These are phyloP conservation scores for Phytophthora meadii DNA, from an alignment of 352 stramenopile species.

Conservation along the genomic window DNA sequence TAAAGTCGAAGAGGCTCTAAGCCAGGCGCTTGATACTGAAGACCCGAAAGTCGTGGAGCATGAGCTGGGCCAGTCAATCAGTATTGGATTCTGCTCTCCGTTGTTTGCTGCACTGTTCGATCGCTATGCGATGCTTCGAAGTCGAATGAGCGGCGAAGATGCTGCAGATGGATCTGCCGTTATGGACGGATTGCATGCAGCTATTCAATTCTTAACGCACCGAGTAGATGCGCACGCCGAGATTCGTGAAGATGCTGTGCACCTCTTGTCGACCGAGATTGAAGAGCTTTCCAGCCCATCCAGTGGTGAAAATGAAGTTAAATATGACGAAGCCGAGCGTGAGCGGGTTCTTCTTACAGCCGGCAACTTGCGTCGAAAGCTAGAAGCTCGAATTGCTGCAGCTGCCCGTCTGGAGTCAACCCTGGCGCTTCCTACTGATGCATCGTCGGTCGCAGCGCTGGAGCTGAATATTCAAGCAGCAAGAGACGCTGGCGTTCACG, in stretches of 20 bases:
- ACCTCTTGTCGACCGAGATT: slow-evolving; percentile 59
- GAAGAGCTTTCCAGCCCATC: slow-evolving; percentile 51
- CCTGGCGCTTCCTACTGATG: slow-evolving; percentile 49
- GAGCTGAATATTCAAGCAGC: slow-evolving; percentile 66
- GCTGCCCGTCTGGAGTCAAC: slow-evolving; percentile 54
- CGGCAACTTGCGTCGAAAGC: slow-evolving; percentile 50
- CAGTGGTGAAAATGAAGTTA: slow-evolving; percentile 28
- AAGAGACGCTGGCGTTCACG: slow-evolving; percentile 64
- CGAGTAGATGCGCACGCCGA: slow-evolving; percentile 60
- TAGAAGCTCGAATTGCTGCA: slow-evolving; percentile 59
- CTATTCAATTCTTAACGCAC: slow-evolving; percentile 62
- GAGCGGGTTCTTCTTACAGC: slow-evolving; percentile 51
- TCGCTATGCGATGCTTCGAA: slow-evolving; percentile 43
- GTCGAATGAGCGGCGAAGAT: slow-evolving; percentile 19
- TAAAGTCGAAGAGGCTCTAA: slow-evolving; percentile 47
- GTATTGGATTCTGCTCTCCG: slow-evolving; percentile 60
- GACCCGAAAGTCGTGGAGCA: slow-evolving; percentile 56
- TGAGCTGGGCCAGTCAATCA: slow-evolving; percentile 60
- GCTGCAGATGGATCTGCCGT: slow-evolving; percentile 9
- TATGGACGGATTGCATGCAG: slow-evolving; percentile 57
- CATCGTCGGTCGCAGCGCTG: slow-evolving; percentile 54
- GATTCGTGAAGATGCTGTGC: slow-evolving; percentile 64
- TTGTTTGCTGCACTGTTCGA: slow-evolving; percentile 61
- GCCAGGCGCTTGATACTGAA: slow-evolving; percentile 36
- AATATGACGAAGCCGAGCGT: slow-evolving; percentile 41